Evolutionary conservation across 176 grass and related monocot genomes (phyloP), one percentile per base, ranked within the genome.

Genomic region (Poa pratensis): DNA sequence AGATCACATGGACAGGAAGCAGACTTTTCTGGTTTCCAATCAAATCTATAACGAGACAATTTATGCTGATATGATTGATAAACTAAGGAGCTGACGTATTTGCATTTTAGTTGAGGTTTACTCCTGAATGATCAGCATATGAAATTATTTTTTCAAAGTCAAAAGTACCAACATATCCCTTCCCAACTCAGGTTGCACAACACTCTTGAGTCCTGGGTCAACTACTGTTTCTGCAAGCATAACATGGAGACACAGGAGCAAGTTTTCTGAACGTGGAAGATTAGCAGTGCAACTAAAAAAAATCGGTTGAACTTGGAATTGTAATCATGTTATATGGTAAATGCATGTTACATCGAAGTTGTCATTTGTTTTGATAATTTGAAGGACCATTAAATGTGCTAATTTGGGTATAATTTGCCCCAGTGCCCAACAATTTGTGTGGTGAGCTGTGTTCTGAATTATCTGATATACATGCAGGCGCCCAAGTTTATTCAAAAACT

Each of bases 401-500:
- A 32, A 64, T 64, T 32, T 32, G 14, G 61, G 2, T 2, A 60
- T 60, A 24, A 23, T 75, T 16, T 58, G 37, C 43, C 43, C 43
- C 40, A 42, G 2, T 9, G 22, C 50, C 18, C 7, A 64, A 42
- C 54, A 58, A 4, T 55, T 58, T 59, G 49, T 7, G 22, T 4
- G 3, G 18, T 86, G 63, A 43, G 32, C 0, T 10, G 8, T 11
- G 42, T 10, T 51, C 14, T 52, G 66, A 62, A 73, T 40, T 73
- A 64, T 42, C 43, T 63, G 14, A 32, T 39, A 86, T n/a, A 27
- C n/a, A 51, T 64, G 43, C 6, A 80, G 67, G 52, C 48, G 5
- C 14, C 14, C 66, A 73, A 24, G 9, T 80, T 73, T 37, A 73
- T 73, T 74, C 69, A 64, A 27, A 74, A n/a, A 43, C 24, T 24